Base-by-base conservation (phyloP, 1,284 basidiomycete genomes). In the Hortiboletus rubellus region DNA sequence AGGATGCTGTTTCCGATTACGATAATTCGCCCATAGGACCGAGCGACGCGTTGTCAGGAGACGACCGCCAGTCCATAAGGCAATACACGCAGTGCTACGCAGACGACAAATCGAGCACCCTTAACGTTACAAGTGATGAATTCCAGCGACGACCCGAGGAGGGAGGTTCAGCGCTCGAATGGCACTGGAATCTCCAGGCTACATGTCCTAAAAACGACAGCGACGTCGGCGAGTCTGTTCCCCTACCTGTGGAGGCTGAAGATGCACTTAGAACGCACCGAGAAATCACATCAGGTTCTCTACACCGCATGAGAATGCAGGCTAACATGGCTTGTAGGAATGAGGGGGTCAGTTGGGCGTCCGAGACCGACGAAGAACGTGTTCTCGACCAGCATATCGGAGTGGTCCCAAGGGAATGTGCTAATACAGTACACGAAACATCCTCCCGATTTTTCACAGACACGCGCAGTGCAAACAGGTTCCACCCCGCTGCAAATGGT, bases 1-100 rank as follows among this genome's bases (percentile, higher is more conserved):
- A 67, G 24, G 60, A 65, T 9, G 41, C 33, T 10, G 12, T 46
- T 33, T 43, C 48, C 17, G 7, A 41, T 17, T 27, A 41, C 12
- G 10, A 51, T 2, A 0, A n/a, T 14, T 41, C 24, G 7, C 11
- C 34, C 12, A 10, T 43, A 18, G 12, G 34, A 2, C 7, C 44
- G 6, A 31, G 27, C 31, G 42, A 42, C 18, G 24, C 10, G 9
- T 22, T 40, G 3, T 1, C 36, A 17, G 48, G 22, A 47, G 52
- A 36, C 15, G 50, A 31, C n/a, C 6, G 6, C 18, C 40, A 30
- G 7, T 17, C 27, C 14, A 3, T 7, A 27, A 12, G 7, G 2
- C 17, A 17, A 22, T 12, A 30, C 5, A 14, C 18, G 3, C 50
- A 43, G 31, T 24, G 22, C 9, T 3, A 1, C 10, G 40, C 14